phyloP scores from a whole-genome alignment of 805 yeast species.

The Komagataella mondaviorum region DNA sequence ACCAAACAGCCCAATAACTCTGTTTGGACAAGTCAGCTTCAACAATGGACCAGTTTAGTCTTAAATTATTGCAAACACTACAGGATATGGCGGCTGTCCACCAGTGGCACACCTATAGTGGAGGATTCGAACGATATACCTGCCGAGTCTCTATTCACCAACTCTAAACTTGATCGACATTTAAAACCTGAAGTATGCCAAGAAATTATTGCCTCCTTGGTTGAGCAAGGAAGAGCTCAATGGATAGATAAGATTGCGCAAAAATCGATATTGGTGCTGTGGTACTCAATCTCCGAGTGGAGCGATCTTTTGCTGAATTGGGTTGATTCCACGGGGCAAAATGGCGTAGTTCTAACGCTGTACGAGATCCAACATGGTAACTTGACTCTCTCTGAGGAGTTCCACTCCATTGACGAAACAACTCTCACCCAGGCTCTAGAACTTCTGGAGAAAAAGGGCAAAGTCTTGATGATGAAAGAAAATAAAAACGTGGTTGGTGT shows the following conservation, averaged over 20 bases:
- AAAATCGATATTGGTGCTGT: slow-evolving; percentile 35
- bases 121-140: slow-evolving; percentile 5
- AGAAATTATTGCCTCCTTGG: slow-evolving; percentile 45
- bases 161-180: slow-evolving; percentile 34
- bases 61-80: slow-evolving; percentile 44
- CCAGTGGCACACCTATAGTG: slow-evolving; percentile 17
- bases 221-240: slow-evolving; percentile 41
- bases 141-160: slow-evolving; percentile 28
- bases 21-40: slow-evolving; percentile 62
- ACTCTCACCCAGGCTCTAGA: slow-evolving; percentile 43
- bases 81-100: slow-evolving; percentile 39
- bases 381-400: slow-evolving; percentile 36
- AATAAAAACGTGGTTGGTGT: slow-evolving; percentile 60
- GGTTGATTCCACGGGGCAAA: slow-evolving; percentile 71
- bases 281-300: slow-evolving; percentile 66
- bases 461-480: slow-evolving; percentile 61
- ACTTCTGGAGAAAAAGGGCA: slow-evolving; percentile 47
- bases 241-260: slow-evolving; percentile 33
- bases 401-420: slow-evolving; percentile 46
- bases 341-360: slow-evolving; percentile 63
- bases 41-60: slow-evolving; percentile 57
- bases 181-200: slow-evolving; percentile 40
- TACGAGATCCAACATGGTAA: slow-evolving; percentile 70
- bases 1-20: slow-evolving; percentile 80
- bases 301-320: slow-evolving; percentile 46